Evolutionary conservation across 116 monocot genomes (phyloP).

Genomic region (Posidonia oceanica): DNA sequence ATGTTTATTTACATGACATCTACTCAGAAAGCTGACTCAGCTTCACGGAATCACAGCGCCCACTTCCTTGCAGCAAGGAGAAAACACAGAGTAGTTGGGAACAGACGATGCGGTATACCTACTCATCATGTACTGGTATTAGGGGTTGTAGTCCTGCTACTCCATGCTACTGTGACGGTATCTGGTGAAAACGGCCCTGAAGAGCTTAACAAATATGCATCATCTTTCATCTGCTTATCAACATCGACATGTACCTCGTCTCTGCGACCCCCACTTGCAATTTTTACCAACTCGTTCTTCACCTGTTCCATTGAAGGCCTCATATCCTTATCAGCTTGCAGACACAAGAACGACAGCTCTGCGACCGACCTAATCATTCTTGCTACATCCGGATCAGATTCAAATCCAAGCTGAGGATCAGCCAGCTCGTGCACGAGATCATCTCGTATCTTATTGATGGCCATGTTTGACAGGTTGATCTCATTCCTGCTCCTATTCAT

Average conservation of each 20-base stretch:
- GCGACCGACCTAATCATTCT: constrained; percentile 49
- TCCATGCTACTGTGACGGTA: constrained; percentile 26
- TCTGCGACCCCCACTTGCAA: not conserved
- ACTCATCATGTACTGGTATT: constrained; percentile 31
- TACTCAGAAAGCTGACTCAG: no score
- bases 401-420: constrained; percentile 43
- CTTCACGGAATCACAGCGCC: not conserved
- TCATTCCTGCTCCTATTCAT: constrained; percentile 33
- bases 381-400: constrained; percentile 20
- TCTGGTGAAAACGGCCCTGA: constrained; percentile 20
- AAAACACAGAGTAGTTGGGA: not conserved
- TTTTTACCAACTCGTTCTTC: constrained; percentile 13
- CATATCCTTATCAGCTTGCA: constrained; percentile 63
- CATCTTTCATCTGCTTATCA: not conserved
- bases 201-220: not conserved
- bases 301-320: constrained; percentile 66
- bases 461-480: constrained; percentile 70
- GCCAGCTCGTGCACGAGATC: constrained; percentile 36
- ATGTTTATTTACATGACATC: no score
- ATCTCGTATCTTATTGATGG: constrained; percentile 37
- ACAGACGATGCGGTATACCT: not conserved
- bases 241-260: not conserved
- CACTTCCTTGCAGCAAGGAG: not conserved
- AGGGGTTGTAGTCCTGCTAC: constrained; percentile 30
- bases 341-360: constrained; percentile 69